Evolutionary conservation across 2,329 filamentous ascomycete species (phyloP), one percentile per base, ranked within the genome.

Genomic region (Apiospora rasikravindrae): DNA sequence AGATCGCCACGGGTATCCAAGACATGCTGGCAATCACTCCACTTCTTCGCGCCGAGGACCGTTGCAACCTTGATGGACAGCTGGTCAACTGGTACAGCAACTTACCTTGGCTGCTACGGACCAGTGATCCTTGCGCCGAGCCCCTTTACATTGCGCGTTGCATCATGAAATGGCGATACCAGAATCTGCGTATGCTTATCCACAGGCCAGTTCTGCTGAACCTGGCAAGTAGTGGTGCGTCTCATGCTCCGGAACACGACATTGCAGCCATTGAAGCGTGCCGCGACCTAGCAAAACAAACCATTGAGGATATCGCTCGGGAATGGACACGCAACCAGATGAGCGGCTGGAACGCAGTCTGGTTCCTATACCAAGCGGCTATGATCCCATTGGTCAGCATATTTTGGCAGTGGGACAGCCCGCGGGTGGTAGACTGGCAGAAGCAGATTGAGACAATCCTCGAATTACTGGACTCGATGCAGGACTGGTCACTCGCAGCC

Each of bases 131-230:
- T 13, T 93, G 91, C 78, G 90, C 92, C 0, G 91, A 93, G 75
- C 89, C 91, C 2, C 87, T 95, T 24, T 90, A 90, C 74, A 91
- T 92, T 68, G 89, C 91, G 0, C 88, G 93, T 69, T 90, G 90
- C 74, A 88, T 95, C 76, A 94, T 95, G 91, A 93, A 93, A 80
- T 95, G 93, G 93, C 88, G 93, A 19, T 95, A 93, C 79, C 91
- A 93, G 78, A 94, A 94, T 76, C 87, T 94, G 67, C 91, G 93
- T 67, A 92, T 95, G 82, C 87, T 95, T 1, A 88, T 95, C 29
- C 91, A 95, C 80, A 87, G 93, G 2, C 93, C 93, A 0, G 90
- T 92, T 0, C 85, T 96, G 1, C 86, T 95, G 7, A 92, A 89
- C 82, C 83, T 93, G 77, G 86, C 90, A 78, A 85, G 88, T 76